Conservation (phyloP, 139 green algal genomes). For the Chlorella sp. region DNA sequence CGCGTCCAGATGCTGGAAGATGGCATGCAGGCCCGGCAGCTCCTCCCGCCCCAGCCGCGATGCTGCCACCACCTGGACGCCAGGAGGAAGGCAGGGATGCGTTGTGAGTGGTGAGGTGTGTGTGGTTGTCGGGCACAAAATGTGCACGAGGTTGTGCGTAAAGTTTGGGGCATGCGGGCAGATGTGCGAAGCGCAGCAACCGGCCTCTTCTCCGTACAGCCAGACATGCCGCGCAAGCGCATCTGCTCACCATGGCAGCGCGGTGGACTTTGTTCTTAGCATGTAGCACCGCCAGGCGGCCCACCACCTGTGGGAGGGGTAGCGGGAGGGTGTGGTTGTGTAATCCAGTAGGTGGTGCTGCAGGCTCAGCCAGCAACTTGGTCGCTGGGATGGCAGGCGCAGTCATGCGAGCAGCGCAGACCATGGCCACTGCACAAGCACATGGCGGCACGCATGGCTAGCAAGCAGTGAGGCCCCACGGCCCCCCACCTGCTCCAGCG, state of each 20-base stretch:
- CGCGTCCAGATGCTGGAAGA: conserved; percentile 3
- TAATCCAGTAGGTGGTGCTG: not conserved
- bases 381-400: no score
- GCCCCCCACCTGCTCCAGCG: conserved; percentile 41
- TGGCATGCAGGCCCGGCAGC: not conserved
- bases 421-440: no score
- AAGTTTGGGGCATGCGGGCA: no score
- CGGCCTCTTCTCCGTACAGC: not conserved
- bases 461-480: not conserved
- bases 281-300: conserved; percentile 62
- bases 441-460: not conserved
- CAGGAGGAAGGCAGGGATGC: not conserved
- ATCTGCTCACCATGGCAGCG: conserved; percentile 73
- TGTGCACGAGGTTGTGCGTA: not conserved
- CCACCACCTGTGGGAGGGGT: conserved; percentile 9
- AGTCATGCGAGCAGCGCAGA: no score
- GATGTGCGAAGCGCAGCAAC: not conserved
- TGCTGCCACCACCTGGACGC: not conserved
- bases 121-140: no score
- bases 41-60: conserved; percentile 4
- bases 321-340: not conserved
- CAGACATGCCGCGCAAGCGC: not conserved
- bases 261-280: conserved; percentile 87
- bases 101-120: no score
- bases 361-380: not conserved